A percentile compares a stretch with the other conserved stretches of the same genome.
These are phyloP conservation scores for Solanum lycopersicoides DNA, from an alignment of 257 asterid genomes.

Conservation along the genomic window DNA sequence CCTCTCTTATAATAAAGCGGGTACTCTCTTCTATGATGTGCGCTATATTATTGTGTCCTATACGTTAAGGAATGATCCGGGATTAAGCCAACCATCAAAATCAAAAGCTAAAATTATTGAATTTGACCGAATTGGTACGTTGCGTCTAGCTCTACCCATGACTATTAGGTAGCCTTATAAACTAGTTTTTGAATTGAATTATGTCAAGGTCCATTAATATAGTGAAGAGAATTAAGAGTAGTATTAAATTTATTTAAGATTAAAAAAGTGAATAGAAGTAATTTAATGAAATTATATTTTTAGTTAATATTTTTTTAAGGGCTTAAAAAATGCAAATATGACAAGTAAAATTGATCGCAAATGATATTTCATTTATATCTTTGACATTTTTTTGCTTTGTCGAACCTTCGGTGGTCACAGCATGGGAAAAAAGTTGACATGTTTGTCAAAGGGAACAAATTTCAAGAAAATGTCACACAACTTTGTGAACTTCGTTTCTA, in stretches of 20 bases:
- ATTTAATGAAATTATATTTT: neutral
- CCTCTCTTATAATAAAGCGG: too few species aligned
- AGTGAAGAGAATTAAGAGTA: neutral
- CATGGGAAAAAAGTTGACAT: neutral
- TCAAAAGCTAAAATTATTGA: neutral
- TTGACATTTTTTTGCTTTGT: neutral
- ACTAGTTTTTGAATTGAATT: neutral
- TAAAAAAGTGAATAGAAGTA: neutral
- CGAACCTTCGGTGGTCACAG: neutral
- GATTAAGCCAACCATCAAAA: neutral
- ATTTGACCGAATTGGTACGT: too few species aligned
- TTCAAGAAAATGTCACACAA: neutral
- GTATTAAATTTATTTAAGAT: neutral
- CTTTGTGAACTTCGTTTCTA: neutral
- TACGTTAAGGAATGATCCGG: too few species aligned
- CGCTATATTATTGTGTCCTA: too few species aligned
- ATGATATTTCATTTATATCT: neutral
- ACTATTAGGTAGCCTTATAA: neutral
- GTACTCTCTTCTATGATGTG: too few species aligned
- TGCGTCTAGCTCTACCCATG: neutral
- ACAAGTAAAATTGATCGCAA: neutral
- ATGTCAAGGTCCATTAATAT: neutral
- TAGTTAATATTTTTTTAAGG: neutral
- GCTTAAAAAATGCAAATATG: neutral
- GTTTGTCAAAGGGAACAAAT: neutral